Conservation (phyloP, 129 eudicot species). For the Pulicaria dysenterica region DNA sequence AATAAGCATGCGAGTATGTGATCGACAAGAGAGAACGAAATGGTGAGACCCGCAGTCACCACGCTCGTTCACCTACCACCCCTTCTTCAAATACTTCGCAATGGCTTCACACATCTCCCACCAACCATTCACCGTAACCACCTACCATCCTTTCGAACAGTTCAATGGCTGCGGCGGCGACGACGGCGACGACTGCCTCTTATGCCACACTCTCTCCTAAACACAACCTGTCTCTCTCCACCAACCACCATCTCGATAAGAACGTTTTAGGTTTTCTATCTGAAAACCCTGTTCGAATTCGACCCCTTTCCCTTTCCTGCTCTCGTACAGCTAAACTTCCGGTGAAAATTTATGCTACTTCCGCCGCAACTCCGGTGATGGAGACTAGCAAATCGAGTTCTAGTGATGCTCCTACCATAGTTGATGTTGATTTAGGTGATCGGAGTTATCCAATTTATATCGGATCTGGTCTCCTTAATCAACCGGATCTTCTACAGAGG, state of each 20-base stretch:
- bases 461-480: conserved; percentile 82
- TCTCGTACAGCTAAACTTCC: conserved; percentile 21
- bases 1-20: too few species aligned
- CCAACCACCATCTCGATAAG: neutral
- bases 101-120: conserved; percentile 22
- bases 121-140: conserved; percentile 14
- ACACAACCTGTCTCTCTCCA: conserved; percentile 21
- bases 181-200: conserved; percentile 25
- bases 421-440: conserved; percentile 88
- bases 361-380: conserved; percentile 49
- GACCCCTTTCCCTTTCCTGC: conserved; percentile 16
- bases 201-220: conserved; percentile 27
- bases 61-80: conserved; percentile 20
- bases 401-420: conserved; percentile 47
- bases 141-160: neutral
- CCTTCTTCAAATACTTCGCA: conserved; percentile 16
- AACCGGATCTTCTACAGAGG: conserved; percentile 88
- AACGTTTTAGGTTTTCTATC: conserved; percentile 30
- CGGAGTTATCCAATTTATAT: conserved; percentile 99
- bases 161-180: conserved; percentile 35
- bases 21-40: too few species aligned
- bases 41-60: too few species aligned
- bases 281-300: conserved; percentile 18
- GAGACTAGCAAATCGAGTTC: conserved; percentile 37
- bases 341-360: conserved; percentile 42